Conservation (phyloP, 1,284 basidiomycete genomes). For the Pholiota adiposa region DNA sequence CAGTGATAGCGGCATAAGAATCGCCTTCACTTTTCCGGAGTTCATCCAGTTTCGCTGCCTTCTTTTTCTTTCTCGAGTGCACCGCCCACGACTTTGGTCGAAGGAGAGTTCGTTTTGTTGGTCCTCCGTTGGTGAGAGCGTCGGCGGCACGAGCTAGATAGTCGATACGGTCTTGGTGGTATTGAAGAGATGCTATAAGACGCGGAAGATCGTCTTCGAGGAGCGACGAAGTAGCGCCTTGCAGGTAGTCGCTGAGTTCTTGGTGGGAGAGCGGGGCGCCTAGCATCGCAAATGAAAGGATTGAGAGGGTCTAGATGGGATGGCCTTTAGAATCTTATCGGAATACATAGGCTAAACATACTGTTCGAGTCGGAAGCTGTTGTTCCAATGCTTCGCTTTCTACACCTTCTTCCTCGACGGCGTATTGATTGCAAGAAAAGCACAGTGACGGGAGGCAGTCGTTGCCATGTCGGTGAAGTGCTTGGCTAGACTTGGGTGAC, state of each 20-base stretch:
- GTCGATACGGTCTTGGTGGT: constrained; percentile 5
- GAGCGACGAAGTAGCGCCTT: constrained; percentile 1
- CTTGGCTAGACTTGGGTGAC: not conserved
- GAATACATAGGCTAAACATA: not conserved
- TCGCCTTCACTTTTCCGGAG: constrained; percentile 6
- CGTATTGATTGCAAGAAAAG: not conserved
- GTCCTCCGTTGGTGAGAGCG: not conserved
- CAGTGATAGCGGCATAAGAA: constrained; percentile 7
- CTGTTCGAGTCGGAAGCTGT: not conserved
- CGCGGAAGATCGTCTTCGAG: constrained; percentile 4
- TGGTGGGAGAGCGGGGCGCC: constrained; percentile 3
- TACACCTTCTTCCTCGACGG: not conserved
- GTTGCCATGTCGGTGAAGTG: constrained; percentile 3
- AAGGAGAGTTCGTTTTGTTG: not conserved
- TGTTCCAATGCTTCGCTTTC: not conserved
- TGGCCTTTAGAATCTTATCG: not conserved
- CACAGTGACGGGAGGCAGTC: not conserved
- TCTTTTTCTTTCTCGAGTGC: not conserved
- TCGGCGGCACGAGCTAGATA: not conserved
- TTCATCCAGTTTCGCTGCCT: constrained; percentile 4
- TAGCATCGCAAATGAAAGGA: not conserved
- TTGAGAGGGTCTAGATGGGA: not conserved
- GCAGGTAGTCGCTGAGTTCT: constrained; percentile 5
- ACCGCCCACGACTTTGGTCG: not conserved
- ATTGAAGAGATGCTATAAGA: constrained; percentile 4